These are phyloP conservation scores for Sabuloglossum arenarium DNA, from an alignment of 495 filamentous ascomycete genomes.

Conservation along the genomic window DNA sequence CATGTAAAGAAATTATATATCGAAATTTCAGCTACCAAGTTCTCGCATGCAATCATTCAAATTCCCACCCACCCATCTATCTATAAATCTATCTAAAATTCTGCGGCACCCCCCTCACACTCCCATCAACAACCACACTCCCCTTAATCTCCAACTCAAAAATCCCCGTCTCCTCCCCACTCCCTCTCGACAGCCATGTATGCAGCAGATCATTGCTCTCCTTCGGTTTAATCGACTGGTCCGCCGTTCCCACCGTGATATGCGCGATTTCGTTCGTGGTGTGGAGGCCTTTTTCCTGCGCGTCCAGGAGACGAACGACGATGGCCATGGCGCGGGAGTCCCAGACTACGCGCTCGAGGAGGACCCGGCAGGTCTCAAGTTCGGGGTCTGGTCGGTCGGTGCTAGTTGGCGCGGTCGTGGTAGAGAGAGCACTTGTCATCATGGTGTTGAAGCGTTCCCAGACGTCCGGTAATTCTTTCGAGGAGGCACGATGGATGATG, in stretches of 20 bases:
- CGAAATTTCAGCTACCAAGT: no score
- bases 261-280: constrained; percentile 67
- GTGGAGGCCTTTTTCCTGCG: constrained; percentile 32
- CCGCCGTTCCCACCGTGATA: constrained; percentile 68
- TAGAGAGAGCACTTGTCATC: constrained; percentile 4
- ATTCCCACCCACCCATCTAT: no score
- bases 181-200: constrained; percentile 39
- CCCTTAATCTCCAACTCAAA: constrained; percentile 17
- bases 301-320: constrained; percentile 41
- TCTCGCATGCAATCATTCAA: no score
- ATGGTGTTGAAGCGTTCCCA: constrained; percentile 30
- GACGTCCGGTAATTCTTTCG: constrained; percentile 34
- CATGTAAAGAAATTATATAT: no score
- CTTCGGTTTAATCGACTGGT: constrained; percentile 57
- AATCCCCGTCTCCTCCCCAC: constrained; percentile 26
- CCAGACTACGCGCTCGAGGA: constrained; percentile 53
- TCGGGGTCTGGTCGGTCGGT: constrained; percentile 11
- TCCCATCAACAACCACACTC: constrained; percentile 19
- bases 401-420: background rate
- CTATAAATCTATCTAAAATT: no score
- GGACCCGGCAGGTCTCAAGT: constrained; percentile 30
- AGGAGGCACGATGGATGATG: constrained; percentile 55
- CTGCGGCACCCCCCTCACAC: constrained; percentile 9
- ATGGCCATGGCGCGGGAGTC: constrained; percentile 74
- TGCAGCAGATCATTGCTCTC: constrained; percentile 75